A percentile compares a stretch with the other conserved stretches of the same genome.
phyloP scores from a whole-genome alignment of 2,329 filamentous ascomycete species.

The Aureobasidium sp. region DNA sequence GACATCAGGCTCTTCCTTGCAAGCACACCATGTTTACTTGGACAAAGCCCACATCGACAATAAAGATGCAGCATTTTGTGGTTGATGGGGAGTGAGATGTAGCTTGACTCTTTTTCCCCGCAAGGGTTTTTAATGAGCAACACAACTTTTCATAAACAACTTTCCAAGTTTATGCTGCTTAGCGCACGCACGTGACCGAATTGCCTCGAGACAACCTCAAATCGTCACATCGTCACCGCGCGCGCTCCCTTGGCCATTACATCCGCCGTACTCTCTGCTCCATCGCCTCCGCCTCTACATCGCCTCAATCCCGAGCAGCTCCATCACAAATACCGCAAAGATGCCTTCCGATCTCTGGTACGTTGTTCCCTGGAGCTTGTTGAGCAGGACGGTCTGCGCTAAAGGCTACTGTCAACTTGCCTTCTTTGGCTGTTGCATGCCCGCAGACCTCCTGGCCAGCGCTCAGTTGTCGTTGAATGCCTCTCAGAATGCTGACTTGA shows the following conservation, averaged over 20 bases:
- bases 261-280: slow-evolving; percentile 4
- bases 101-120: too few species aligned
- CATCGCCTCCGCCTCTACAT: slow-evolving; percentile 5
- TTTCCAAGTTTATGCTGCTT: too few species aligned
- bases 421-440: slow-evolving; percentile 11
- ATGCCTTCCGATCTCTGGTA: slow-evolving; percentile 81
- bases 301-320: neutral
- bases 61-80: neutral
- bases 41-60: too few species aligned
- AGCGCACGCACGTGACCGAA: too few species aligned
- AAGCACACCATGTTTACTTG: too few species aligned
- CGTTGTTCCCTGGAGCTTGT: slow-evolving; percentile 33
- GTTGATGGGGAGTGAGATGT: too few species aligned
- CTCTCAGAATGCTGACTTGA: slow-evolving; percentile 36
- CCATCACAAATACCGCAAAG: slow-evolving; percentile 32
- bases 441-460: slow-evolving; percentile 10
- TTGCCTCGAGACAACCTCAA: slow-evolving; percentile 11
- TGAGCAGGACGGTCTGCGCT: neutral
- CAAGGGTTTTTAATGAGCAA: too few species aligned
- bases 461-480: neutral
- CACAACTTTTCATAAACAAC: too few species aligned
- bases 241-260: slow-evolving; percentile 8
- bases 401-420: slow-evolving; percentile 14
- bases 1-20: too few species aligned
- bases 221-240: neutral